Conservation (phyloP, 345 rosid genomes). For the Hirschfeldia incana region DNA sequence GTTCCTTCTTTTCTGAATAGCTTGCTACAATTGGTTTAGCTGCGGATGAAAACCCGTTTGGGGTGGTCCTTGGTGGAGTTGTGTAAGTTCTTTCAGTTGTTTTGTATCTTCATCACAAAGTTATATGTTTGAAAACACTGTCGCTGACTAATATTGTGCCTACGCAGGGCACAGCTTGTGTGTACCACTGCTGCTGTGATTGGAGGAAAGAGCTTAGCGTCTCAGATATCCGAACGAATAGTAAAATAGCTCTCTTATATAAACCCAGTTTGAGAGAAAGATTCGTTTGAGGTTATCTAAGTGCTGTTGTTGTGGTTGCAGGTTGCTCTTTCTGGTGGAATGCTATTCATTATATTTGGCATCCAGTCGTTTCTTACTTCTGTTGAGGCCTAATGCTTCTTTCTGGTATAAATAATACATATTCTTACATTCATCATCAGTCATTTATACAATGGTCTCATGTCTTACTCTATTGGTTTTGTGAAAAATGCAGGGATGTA, state of each 20-base stretch:
- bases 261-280: neutral
- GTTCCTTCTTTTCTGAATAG: conserved; percentile 45
- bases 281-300: neutral
- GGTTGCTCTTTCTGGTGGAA: conserved; percentile 93
- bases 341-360: conserved; percentile 87
- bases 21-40: conserved; percentile 96
- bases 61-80: conserved; percentile 91
- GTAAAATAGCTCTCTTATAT: conserved; percentile 28
- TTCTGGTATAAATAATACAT: conserved; percentile 6
- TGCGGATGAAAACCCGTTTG: conserved; percentile 92
- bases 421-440: neutral
- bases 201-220: conserved; percentile 97
- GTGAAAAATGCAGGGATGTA: conserved; percentile 8
- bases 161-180: conserved; percentile 76
- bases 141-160: conserved; percentile 12
- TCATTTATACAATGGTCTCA: neutral
- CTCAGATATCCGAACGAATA: conserved; percentile 92
- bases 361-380: conserved; percentile 85
- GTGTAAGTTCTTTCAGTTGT: conserved; percentile 51
- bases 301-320: conserved; percentile 38
- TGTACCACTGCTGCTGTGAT: conserved; percentile 94
- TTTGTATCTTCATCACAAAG: neutral
- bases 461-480: neutral
- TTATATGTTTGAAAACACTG: neutral
- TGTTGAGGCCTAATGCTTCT: conserved; percentile 37